Evolutionary conservation across 306 rosid species (phyloP), one percentile per base, ranked within the genome.

Genomic region (Boehmeria nivea): DNA sequence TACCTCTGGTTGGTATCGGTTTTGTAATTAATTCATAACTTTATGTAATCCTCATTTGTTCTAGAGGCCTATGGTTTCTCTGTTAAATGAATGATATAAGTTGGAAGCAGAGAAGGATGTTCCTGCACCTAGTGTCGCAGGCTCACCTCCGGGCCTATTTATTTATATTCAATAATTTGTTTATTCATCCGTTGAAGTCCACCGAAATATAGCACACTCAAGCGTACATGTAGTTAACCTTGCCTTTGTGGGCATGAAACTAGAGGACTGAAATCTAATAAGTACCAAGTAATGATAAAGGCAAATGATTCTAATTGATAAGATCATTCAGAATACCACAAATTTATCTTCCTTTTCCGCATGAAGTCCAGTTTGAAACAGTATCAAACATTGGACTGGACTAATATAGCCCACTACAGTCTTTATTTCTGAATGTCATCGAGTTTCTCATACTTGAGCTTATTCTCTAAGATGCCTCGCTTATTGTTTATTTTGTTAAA

Each of bases 1-100:
- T 82, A 74, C 69, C 40, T 27, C 87, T 54, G 87, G 99, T 91
- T 61, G 60, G 93, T 76, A 56, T 66, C 68, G 51, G 21, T 12
- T 8, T 12, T 43, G 22, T 34, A n/a, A 57, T 19, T 57, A 27
- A 25, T 69, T 3, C 45, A 23, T 37, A 27, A 38, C 40, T 46
- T 15, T 14, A 7, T 16, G 42, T 34, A 60, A 34, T 37, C 31
- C 4, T 42, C 38, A 31, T 38, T 24, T 63, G 22, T 28, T 47
- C 28, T 36, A 63, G 69, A 39, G 59, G 21, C 54, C 27, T 52
- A 51, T 67, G 59, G 44, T 50, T 60, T 70, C 47, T 52, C 67
- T 51, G n/a, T 50, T 17, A 54, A 53, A 10, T 34, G 8, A 54
- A 39, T 6, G 48, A 22, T 12, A 11, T 18, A 15, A n/a, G 43